phyloP scores from a whole-genome alignment of 371 early-diverging fungal genomes.

The Blakeslea trispora region DNA sequence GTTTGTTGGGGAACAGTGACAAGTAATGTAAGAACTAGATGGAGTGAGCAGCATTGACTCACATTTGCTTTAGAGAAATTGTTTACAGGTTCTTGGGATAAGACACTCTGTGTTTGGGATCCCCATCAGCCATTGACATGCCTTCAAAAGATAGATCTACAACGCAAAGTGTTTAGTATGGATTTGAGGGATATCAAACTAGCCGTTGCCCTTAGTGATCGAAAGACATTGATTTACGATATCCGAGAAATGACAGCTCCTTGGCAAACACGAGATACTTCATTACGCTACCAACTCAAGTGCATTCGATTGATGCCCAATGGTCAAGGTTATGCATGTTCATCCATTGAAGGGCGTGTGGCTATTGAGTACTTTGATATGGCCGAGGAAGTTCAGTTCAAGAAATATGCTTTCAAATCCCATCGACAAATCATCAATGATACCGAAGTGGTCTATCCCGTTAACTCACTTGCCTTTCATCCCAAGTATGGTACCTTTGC shows the following conservation, averaged over 20 bases:
- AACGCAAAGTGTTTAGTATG: constrained; percentile 76
- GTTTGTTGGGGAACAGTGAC: constrained; percentile 63
- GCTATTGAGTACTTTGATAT: constrained; percentile 92
- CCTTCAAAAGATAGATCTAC: constrained; percentile 52
- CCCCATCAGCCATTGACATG: constrained; percentile 53
- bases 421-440: constrained; percentile 81
- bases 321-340: constrained; percentile 80
- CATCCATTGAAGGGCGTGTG: constrained; percentile 94
- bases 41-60: neutral
- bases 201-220: constrained; percentile 82
- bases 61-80: constrained; percentile 52
- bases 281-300: constrained; percentile 84
- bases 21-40: constrained; percentile 31
- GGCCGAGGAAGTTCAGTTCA: constrained; percentile 60
- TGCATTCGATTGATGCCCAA: constrained; percentile 81
- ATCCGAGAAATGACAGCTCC: constrained; percentile 76
- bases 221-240: constrained; percentile 83
- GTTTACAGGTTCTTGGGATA: constrained; percentile 92
- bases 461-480: constrained; percentile 92
- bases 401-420: constrained; percentile 95
- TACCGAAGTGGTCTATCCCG: constrained; percentile 89
- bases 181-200: constrained; percentile 69
- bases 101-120: constrained; percentile 82
- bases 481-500: constrained; percentile 93
- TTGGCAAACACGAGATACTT: constrained; percentile 73